Percentiles rank a stretch among this genome's conserved stretches.
phyloP scores from a whole-genome alignment of 192 early-diverging fungal species.

The Obelidium mucronatum region DNA sequence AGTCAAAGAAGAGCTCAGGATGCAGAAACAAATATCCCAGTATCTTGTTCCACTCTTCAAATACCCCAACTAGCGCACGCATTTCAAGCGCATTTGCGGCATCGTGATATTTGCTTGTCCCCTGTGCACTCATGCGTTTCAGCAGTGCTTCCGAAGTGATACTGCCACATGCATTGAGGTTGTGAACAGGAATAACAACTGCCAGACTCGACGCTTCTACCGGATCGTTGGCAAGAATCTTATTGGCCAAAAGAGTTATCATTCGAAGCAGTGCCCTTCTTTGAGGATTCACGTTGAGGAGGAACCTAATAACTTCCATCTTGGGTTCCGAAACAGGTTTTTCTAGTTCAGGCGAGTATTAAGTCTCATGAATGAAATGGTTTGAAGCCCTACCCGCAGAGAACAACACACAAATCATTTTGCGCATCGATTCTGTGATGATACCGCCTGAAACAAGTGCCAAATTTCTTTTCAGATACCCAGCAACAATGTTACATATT shows the following conservation, averaged over 20 bases:
- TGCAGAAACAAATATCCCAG: not conserved
- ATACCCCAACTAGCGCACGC: conserved; percentile 9
- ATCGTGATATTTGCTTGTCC: not conserved
- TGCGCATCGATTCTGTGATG: conserved; percentile 24
- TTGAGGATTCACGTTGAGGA: conserved; percentile 4
- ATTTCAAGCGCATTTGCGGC: conserved; percentile 1
- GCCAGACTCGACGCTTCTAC: conserved; percentile 25
- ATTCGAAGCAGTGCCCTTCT: not conserved
- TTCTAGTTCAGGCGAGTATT: too few relatives aligned
- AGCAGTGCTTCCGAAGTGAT: not conserved
- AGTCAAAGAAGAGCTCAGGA: not conserved
- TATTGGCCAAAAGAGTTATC: conserved; percentile 2
- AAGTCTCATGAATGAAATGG: too few relatives aligned
- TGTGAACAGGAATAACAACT: conserved; percentile 17
- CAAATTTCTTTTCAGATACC: conserved; percentile 31
- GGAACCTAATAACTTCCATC: not conserved
- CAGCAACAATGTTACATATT: conserved; percentile 25
- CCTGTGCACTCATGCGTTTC: not conserved
- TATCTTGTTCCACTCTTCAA: conserved; percentile 12
- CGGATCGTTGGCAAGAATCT: conserved; percentile 18
- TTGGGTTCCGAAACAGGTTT: too few relatives aligned
- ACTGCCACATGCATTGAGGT: conserved; percentile 13
- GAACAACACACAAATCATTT: conserved; percentile 11
- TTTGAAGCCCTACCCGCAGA: too few relatives aligned
- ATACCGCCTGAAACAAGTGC: conserved; percentile 13